Conservation (phyloP, 176 grass and related monocot species). For the Musa troglodytarum region DNA sequence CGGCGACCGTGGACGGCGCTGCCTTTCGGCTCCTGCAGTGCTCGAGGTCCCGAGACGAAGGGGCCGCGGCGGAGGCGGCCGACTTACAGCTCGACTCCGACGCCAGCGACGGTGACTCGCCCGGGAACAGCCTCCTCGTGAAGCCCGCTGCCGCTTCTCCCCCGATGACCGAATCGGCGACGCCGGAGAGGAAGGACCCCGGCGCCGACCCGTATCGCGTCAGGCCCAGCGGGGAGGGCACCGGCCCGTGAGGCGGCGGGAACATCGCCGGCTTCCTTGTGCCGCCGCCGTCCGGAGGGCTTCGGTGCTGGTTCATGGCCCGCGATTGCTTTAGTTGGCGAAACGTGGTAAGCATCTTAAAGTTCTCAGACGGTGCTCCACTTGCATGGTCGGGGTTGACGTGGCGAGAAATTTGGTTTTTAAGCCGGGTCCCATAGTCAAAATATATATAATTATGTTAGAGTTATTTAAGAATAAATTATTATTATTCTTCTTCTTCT, state of each 20-base stretch:
- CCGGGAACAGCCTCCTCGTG: constrained; percentile 50
- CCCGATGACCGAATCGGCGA: constrained; percentile 19
- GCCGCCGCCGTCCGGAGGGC: background rate
- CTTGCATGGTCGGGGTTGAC: background rate
- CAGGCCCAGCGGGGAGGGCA: constrained; percentile 12
- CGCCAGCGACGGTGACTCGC: constrained; percentile 24
- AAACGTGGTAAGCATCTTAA: no score
- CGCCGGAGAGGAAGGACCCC: constrained; percentile 13
- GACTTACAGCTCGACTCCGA: constrained; percentile 14
- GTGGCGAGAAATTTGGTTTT: no score
- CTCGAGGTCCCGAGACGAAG: constrained; percentile 4
- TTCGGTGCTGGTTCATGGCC: background rate
- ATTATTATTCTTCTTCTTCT: no score
- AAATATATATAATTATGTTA: no score
- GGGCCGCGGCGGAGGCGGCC: constrained; percentile 26
- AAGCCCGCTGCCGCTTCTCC: constrained; percentile 2
- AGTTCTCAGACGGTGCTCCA: background rate
- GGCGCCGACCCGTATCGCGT: constrained; percentile 27
- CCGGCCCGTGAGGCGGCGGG: background rate
- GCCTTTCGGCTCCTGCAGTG: constrained; percentile 14
- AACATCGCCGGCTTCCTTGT: background rate
- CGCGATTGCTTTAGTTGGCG: no score
- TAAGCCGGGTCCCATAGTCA: no score
- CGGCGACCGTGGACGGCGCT: constrained; percentile 18
- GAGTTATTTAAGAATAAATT: no score